phyloP scores from a whole-genome alignment of 2,329 filamentous ascomycete genomes.

The Dendryphion nanum region DNA sequence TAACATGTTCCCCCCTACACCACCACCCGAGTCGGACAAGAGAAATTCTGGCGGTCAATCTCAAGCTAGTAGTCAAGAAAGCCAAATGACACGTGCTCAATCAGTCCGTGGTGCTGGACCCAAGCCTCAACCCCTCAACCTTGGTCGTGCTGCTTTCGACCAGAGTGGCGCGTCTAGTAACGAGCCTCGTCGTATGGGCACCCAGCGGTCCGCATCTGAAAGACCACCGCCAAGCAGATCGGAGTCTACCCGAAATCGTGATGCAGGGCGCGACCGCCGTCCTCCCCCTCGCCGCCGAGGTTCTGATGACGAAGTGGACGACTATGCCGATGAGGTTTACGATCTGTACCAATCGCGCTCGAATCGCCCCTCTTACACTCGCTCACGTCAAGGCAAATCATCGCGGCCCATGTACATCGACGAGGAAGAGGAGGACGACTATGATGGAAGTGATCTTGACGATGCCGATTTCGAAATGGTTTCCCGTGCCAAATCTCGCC shows the following conservation, averaged over 20 bases:
- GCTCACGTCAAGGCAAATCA: constrained; percentile 37
- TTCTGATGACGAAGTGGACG: constrained; percentile 57
- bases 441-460: constrained; percentile 70
- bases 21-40: constrained; percentile 85
- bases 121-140: constrained; percentile 49
- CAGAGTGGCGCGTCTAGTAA: constrained; percentile 27
- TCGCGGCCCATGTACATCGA: constrained; percentile 66
- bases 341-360: constrained; percentile 59
- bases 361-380: constrained; percentile 26
- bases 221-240: constrained; percentile 40
- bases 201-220: constrained; percentile 45
- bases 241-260: constrained; percentile 32
- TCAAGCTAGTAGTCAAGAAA: constrained; percentile 27
- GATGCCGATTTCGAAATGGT: constrained; percentile 81
- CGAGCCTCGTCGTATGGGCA: constrained; percentile 35
- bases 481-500: constrained; percentile 44
- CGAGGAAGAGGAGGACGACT: constrained; percentile 72
- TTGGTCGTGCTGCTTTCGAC: constrained; percentile 50
- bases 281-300: constrained; percentile 26
- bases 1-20: constrained; percentile 95
- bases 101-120: constrained; percentile 50
- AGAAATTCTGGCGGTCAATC: constrained; percentile 28
- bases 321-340: constrained; percentile 60
- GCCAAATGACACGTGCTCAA: constrained; percentile 46
- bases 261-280: constrained; percentile 13